Percentiles rank a stretch among this genome's conserved stretches.
phyloP scores from a whole-genome alignment of 1,284 basidiomycete genomes.

The Blastosporella zonata region DNA sequence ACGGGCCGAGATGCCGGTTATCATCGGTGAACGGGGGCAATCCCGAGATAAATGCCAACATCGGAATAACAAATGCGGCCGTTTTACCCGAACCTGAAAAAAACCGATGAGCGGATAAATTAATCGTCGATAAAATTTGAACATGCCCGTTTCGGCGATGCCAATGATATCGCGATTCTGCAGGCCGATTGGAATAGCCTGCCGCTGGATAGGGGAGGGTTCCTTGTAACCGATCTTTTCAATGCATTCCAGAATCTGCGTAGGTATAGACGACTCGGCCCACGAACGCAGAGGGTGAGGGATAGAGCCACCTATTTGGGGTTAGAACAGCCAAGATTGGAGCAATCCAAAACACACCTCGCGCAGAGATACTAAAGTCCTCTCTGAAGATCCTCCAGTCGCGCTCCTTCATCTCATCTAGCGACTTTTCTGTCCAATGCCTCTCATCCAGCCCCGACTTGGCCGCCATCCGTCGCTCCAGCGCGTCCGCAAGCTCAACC shows the following conservation, averaged over 20 bases:
- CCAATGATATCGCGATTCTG: slow-evolving; percentile 97
- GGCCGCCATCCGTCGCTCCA: slow-evolving; percentile 80
- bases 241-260: slow-evolving; percentile 78
- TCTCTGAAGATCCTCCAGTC: slow-evolving; percentile 99
- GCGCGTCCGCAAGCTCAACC: slow-evolving; percentile 63
- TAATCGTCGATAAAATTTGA: background rate
- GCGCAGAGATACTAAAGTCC: slow-evolving; percentile 93
- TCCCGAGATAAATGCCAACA: slow-evolving; percentile 90
- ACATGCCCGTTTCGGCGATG: slow-evolving; percentile 90
- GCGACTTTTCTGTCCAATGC: slow-evolving; percentile 96
- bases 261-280: slow-evolving; percentile 85
- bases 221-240: slow-evolving; percentile 95
- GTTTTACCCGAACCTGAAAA: slow-evolving; percentile 93
- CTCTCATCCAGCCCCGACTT: slow-evolving; percentile 85
- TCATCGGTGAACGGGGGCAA: slow-evolving; percentile 87
- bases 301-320: slow-evolving; percentile 77
- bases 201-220: slow-evolving; percentile 94
- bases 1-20: slow-evolving; percentile 91
- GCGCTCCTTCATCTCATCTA: slow-evolving; percentile 93
- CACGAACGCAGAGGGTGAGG: slow-evolving; percentile 92
- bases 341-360: slow-evolving; percentile 51
- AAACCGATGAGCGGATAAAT: slow-evolving; percentile 12
- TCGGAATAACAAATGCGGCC: slow-evolving; percentile 98
- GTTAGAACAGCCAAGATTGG: background rate
- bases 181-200: slow-evolving; percentile 96